phyloP scores from a whole-genome alignment of 345 rosid species.

The Turnera subulata region DNA sequence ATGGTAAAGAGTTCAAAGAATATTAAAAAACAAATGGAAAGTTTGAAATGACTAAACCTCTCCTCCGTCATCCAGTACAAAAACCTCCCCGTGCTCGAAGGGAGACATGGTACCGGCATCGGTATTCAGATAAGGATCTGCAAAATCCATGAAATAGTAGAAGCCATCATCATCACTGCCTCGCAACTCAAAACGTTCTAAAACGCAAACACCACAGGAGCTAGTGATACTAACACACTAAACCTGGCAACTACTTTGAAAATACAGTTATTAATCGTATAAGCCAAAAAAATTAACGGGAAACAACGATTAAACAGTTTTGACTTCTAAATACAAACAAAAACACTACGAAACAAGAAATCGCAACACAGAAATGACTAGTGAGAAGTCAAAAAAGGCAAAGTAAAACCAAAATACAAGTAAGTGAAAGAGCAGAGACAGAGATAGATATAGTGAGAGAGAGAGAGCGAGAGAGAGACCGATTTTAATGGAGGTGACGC shows the following conservation, averaged over 20 bases:
- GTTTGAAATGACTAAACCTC: constrained; percentile 48
- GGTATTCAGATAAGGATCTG: constrained; percentile 91
- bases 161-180: too few relatives aligned
- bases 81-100: constrained; percentile 95
- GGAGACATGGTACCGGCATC: constrained; percentile 99
- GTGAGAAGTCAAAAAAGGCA: neutral
- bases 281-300: too few relatives aligned
- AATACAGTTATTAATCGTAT: too few relatives aligned
- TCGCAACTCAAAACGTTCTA: neutral
- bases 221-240: neutral
- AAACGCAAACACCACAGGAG: too few relatives aligned
- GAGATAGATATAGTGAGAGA: neutral
- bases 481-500: constrained; percentile 95
- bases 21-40: neutral
- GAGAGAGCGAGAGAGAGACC: constrained; percentile 47
- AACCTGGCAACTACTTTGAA: neutral
- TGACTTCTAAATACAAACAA: neutral
- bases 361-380: neutral
- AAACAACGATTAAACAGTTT: too few relatives aligned
- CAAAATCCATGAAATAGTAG: constrained; percentile 7
- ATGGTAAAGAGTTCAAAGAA: too few relatives aligned
- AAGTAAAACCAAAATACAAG: neutral
- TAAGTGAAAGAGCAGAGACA: neutral
- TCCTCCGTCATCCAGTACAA: constrained; percentile 97
- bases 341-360: neutral